Percentiles rank a stretch among this genome's conserved stretches.
phyloP scores from a whole-genome alignment of 169 alveolate species.

The Plasmodium sp. region DNA sequence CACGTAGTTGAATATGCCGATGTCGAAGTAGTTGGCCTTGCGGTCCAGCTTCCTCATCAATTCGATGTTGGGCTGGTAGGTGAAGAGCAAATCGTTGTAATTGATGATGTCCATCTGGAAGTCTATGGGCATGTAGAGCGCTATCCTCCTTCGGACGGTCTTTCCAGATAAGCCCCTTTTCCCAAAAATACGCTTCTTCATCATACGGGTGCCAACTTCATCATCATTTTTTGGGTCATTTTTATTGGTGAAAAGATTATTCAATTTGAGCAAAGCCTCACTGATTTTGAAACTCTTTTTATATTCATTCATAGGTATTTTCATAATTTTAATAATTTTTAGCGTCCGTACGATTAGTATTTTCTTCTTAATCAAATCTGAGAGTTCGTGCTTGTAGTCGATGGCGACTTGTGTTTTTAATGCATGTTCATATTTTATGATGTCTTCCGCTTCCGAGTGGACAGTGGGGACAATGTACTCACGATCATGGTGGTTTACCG shows the following conservation, averaged over 20 bases:
- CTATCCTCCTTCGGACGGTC: neutral
- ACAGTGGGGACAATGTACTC: slow-evolving; percentile 5
- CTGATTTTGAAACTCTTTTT: neutral
- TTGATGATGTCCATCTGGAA: neutral
- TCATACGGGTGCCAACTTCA: neutral
- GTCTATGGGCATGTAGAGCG: slow-evolving; percentile 24
- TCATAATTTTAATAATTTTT: slow-evolving; percentile 54
- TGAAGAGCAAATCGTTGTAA: slow-evolving; percentile 17
- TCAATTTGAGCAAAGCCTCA: slow-evolving; percentile 12
- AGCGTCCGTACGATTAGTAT: slow-evolving; percentile 11
- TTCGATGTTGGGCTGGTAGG: slow-evolving; percentile 7
- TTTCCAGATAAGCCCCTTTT: neutral
- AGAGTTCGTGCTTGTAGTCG: neutral
- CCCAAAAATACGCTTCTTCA: neutral
- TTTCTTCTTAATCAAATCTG: slow-evolving; percentile 37
- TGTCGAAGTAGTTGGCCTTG: neutral
- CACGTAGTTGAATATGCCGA: slow-evolving; percentile 15
- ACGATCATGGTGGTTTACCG: neutral
- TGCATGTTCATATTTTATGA: slow-evolving; percentile 40
- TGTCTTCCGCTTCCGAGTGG: slow-evolving; percentile 8
- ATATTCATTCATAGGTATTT: slow-evolving; percentile 18
- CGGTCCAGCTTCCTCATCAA: slow-evolving; percentile 11
- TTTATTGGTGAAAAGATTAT: slow-evolving; percentile 7
- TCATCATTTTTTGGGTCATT: neutral
- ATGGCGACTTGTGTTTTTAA: slow-evolving; percentile 9